Base-by-base conservation (phyloP, 192 early-diverging fungal genomes). In the Radiomyces spectabilis region DNA sequence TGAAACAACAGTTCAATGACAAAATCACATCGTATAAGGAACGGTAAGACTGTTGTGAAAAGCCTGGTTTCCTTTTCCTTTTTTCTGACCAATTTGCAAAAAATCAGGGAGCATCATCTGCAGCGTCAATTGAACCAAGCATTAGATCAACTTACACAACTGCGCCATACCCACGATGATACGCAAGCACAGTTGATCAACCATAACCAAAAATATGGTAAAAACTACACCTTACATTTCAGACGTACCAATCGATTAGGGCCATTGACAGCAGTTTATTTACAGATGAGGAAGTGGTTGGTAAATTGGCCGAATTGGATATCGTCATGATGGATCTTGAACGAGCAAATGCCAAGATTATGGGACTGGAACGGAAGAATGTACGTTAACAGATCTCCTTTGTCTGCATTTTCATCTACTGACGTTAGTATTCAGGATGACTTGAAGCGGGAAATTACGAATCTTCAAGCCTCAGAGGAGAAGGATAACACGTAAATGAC, bases 271-370 rank as follows among this genome's bases (percentile, higher is more conserved):
- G n/a, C n/a, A n/a, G n/a, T 16, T 4, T 31, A 29, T 61, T 63
- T 9, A 32, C 27, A 66, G 55, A 94, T 57, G 84, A 92, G 45
- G 84, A 89, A 46, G 81, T 93, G 39, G 82, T 86, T 2, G 81
- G 71, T 8, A 85, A 87, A 53, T 70, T 92, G 24, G 90, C 88
- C 5, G 94, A 94, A 53, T 67, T 92, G n/a, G 92, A 97, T 57
- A 93, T 97, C 41, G 66, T 93, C 4, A 75, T 84, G 37, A 72
- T 84, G 40, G 94, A 97, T 53, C 69, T 94, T 34, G 92, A 97
- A 47, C 81, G 85, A 21, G 82, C 87, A 15, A 87, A 88, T 41
- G 73, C 73, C 31, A 86, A 79, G 45, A 69, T 86, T 6, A 76
- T 78, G 4, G 76, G 83, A 31, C 59, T 87, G 42, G 80, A 85